Evolutionary conservation across 345 rosid genomes (phyloP).

Genomic region (Adansonia digitata): DNA sequence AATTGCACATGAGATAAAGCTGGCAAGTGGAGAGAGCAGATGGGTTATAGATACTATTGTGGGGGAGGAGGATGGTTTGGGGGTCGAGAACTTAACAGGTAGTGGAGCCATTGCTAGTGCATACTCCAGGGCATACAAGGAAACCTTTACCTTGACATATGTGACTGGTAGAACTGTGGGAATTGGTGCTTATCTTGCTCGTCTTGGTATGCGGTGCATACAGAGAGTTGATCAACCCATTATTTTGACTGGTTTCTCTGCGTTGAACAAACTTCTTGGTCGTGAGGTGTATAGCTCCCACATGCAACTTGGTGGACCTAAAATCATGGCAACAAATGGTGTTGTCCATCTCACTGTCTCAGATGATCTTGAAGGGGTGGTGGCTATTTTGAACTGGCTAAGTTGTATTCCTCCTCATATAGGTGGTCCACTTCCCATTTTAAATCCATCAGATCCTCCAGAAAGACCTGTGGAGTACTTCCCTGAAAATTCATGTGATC

Average conservation of each 20-base stretch:
- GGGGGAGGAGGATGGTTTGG: constrained; percentile 95
- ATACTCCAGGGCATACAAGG: constrained; percentile 92
- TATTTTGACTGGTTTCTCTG: constrained; percentile 95
- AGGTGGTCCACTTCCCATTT: constrained; percentile 84
- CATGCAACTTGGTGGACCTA: constrained; percentile 99
- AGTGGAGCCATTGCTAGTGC: constrained; percentile 99
- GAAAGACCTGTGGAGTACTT: constrained; percentile 84
- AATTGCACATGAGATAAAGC: constrained; percentile 80
- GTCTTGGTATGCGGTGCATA: constrained; percentile 98
- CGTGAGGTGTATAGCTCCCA: constrained; percentile 99
- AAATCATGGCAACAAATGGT: constrained; percentile 98
- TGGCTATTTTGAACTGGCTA: constrained; percentile 89
- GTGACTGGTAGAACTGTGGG: constrained; percentile 98
- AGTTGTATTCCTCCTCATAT: constrained; percentile 74
- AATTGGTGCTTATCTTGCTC: constrained; percentile 97
- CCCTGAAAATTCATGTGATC: constrained; percentile 89
- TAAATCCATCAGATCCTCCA: constrained; percentile 59
- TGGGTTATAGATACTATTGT: constrained; percentile 94
- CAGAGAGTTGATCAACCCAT: constrained; percentile 99
- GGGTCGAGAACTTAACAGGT: constrained; percentile 93
- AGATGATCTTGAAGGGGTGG: constrained; percentile 96
- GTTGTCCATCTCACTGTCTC: constrained; percentile 96
- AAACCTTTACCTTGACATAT: constrained; percentile 90
- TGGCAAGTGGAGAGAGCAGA: constrained; percentile 68
- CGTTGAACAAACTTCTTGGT: constrained; percentile 95